Evolutionary conservation across 768 basidiomycete species (phyloP).

Genomic region (Sarcodon aspratus): DNA sequence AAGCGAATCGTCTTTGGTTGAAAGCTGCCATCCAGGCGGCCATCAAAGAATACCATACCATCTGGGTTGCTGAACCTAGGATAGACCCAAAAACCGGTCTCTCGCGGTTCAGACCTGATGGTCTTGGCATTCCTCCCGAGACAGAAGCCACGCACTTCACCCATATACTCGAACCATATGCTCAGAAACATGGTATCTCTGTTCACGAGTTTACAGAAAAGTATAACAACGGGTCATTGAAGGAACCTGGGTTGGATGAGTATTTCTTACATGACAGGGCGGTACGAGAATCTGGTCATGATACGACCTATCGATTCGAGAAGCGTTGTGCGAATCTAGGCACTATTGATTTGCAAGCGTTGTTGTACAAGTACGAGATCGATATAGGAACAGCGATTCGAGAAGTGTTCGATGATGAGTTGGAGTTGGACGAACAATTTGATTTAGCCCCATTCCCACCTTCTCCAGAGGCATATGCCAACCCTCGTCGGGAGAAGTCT

Average conservation of each 20-base stretch:
- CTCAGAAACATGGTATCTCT: slow-evolving; percentile 83
- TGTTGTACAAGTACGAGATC: slow-evolving; percentile 97
- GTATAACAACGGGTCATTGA: slow-evolving; percentile 77
- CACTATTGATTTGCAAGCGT: slow-evolving; percentile 90
- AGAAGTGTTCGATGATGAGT: slow-evolving; percentile 87
- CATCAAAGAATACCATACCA: slow-evolving; percentile 97
- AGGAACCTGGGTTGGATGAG: slow-evolving; percentile 86
- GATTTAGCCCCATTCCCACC: slow-evolving; percentile 87
- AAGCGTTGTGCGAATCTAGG: slow-evolving; percentile 95
- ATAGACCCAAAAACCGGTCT: slow-evolving; percentile 92
- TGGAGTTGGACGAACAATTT: slow-evolving; percentile 91
- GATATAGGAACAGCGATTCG: slow-evolving; percentile 98
- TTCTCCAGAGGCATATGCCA: slow-evolving; percentile 56
- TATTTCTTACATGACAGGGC: slow-evolving; percentile 97
- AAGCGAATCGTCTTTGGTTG: slow-evolving; percentile 80
- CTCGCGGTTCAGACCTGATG: slow-evolving; percentile 89
- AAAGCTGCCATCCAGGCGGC: slow-evolving; percentile 95
- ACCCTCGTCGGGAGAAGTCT: slow-evolving; percentile 48
- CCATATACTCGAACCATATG: slow-evolving; percentile 92
- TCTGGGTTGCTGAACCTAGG: slow-evolving; percentile 93
- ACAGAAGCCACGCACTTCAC: slow-evolving; percentile 99
- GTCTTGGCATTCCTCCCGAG: slow-evolving; percentile 93
- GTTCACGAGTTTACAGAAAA: slow-evolving; percentile 95
- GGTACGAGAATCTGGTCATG: slow-evolving; percentile 93
- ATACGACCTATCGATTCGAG: slow-evolving; percentile 95